Base-by-base conservation (phyloP, 2,329 filamentous ascomycete genomes). In the Neophaeococcomyces mojaviensis region DNA sequence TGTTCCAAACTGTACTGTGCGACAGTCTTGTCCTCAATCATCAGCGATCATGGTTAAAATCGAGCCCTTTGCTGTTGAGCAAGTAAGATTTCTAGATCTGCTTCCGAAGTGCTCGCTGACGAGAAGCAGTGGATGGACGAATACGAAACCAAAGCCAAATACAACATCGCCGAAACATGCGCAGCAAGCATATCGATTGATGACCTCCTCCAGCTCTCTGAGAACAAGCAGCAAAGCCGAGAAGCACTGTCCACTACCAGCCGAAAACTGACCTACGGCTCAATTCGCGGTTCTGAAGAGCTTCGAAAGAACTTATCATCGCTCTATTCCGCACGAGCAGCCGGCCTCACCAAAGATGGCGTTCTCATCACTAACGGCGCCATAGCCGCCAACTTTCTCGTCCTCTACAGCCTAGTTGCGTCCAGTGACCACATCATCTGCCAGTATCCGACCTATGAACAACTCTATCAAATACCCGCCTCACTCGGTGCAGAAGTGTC, bases 391-490 rank as follows among this genome's bases (percentile, higher is more conserved):
- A 95, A 94, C 60, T 86, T 88, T 56, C 67, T 92, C 13, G 68
- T 81, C 2, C 75, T 92, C 7, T 90, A 89, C 62, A 72, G 81
- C 1, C 71, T 92, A 3, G 61, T 92, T 2, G 78, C 31, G 78
- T 0, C 77, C 0, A 84, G 81, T 1, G 86, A 94, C 59, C 88
- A 94, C 70, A 84, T 90, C 39, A 76, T 94, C 49, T 92, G 86
- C 58, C 83, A 90, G 47, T 87, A 89, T 61, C 88, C 88, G 9
- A 90, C 86, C 0, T 94, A 92, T 58, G 86, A 92, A 61, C 87
- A 94, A 57, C 73, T 94, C 1, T 92, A 90, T 59, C 72, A 79
- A 6, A 77, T 94, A 0, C 86, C 88, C 0, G 72, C 74, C 55
- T 83, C 80, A 30, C 67, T 94, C 3, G 87, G 86, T 0, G 86